Evolutionary conservation across 345 rosid species (phyloP), one percentile per base, ranked within the genome.

Genomic region (Citrus reticulata): DNA sequence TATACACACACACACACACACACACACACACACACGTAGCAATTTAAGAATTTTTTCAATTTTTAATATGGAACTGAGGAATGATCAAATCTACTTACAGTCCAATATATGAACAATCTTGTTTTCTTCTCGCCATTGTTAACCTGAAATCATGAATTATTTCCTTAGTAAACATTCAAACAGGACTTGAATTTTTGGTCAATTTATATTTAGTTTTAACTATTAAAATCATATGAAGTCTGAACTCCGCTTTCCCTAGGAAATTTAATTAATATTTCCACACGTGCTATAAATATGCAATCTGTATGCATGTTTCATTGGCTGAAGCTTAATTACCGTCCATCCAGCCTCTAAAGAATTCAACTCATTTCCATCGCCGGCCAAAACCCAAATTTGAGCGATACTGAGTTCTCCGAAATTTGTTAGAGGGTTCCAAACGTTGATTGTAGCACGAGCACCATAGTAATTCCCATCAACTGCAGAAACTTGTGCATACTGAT

Each of bases 61-160:
- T 51, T 14, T 13, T 51, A 22, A 7, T 11, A 2, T 7, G 10
- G 7, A 51, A 16, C 2, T 51, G 5, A 51, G 20, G 5, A 14
- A 51, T 51, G 1, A 13, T 14, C 7, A 16, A 4, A 17, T 0
- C 37, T 65, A 77, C 83, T 86, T 27, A 86, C 87, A 1, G 87
- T 88, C 87, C 86, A 86, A 24, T 63, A 86, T 13, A 54, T 8
- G 73, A 84, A 88, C 20, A 27, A 9, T 70, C 81, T 62, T 19
- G 83, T 42, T 1, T 70, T 2, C 0, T 49, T 30, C 39, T 77
- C 74, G 4, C 4, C 37, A 19, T 62, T 24, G 2, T 0, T 0
- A 9, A 19, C 62, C 55, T 75, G 64, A 13, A 64, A 79, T 20
- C 76, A 76, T 70, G 9, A 14, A 32, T 72, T 35, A 68, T 49